A percentile compares a stretch with the other conserved stretches of the same genome.
phyloP scores from a whole-genome alignment of 192 early-diverging fungal genomes.

The Lobosporangium transversale region DNA sequence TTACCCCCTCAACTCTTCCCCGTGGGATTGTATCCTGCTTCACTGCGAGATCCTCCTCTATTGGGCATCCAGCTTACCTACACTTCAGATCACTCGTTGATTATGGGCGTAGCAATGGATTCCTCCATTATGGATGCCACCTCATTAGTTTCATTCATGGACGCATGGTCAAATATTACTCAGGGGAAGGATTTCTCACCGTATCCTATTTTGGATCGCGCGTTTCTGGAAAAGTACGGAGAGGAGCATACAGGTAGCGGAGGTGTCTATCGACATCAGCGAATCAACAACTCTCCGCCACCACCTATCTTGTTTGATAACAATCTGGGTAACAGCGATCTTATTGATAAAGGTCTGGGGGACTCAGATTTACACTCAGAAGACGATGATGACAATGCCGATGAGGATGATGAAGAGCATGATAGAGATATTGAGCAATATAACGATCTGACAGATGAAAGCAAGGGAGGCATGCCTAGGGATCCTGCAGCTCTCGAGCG shows the following conservation, averaged over 20 bases:
- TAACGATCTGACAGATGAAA: neutral
- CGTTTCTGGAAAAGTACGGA: constrained; percentile 27
- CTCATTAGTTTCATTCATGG: constrained; percentile 48
- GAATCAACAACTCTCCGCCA: constrained; percentile 45
- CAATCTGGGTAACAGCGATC: constrained; percentile 11
- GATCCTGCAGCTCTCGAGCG: neutral
- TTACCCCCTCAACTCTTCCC: constrained; percentile 45
- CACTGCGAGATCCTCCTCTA: constrained; percentile 42
- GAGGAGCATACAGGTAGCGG: neutral
- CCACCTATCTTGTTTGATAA: constrained; percentile 50
- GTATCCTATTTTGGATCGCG: constrained; percentile 34
- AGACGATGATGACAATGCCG: constrained; percentile 10
- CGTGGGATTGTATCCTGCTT: constrained; percentile 46
- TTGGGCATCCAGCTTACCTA: constrained; percentile 45
- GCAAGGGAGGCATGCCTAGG: neutral
- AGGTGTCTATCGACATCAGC: constrained; percentile 38
- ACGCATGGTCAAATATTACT: constrained; percentile 47
- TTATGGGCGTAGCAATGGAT: constrained; percentile 51
- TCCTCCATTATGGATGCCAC: constrained; percentile 45
- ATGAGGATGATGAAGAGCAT: neutral
- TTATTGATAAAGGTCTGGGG: constrained; percentile 17
- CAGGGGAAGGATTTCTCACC: constrained; percentile 50
- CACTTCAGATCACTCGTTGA: constrained; percentile 41
- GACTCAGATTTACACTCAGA: constrained; percentile 17
- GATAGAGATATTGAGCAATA: neutral